Conservation (phyloP, 371 early-diverging fungal species). For the Blastocladiella emersonii region DNA sequence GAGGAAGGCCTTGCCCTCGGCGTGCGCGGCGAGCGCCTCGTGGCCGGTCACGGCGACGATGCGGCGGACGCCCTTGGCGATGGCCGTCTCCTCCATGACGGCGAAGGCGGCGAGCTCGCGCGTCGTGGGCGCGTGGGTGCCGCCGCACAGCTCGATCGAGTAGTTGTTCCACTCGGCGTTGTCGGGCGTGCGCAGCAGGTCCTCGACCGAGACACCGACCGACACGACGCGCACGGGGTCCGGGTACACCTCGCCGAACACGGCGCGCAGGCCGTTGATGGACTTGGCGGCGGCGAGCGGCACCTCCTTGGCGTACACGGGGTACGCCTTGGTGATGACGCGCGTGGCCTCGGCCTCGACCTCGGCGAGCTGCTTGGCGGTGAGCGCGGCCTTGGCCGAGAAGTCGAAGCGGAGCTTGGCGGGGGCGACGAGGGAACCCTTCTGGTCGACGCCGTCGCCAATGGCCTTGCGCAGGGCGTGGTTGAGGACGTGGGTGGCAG, state of each 20-base stretch:
- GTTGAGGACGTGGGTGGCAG: slow-evolving; percentile 96
- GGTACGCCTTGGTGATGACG: slow-evolving; percentile 57
- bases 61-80: slow-evolving; percentile 95
- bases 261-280: slow-evolving; percentile 84
- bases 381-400: slow-evolving; percentile 60
- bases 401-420: slow-evolving; percentile 98
- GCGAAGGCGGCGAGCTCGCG: slow-evolving; percentile 79
- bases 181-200: slow-evolving; percentile 63
- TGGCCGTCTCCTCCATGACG: slow-evolving; percentile 84
- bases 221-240: slow-evolving; percentile 93
- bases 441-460: slow-evolving; percentile 72
- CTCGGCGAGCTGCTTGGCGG: slow-evolving; percentile 59
- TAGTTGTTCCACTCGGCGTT: slow-evolving; percentile 65
- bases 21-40: slow-evolving; percentile 61
- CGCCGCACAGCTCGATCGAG: slow-evolving; percentile 98
- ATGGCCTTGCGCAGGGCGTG: slow-evolving; percentile 77
- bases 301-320: slow-evolving; percentile 75
- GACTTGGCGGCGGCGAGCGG: slow-evolving; percentile 63
- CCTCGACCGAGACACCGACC: slow-evolving; percentile 76
- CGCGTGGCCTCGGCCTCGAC: slow-evolving; percentile 73
- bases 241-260: slow-evolving; percentile 93
- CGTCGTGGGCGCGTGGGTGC: slow-evolving; percentile 93
- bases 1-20: slow-evolving; percentile 48
- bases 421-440: slow-evolving; percentile 94
- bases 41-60: slow-evolving; percentile 94